A percentile compares a stretch with the other conserved stretches of the same genome.
phyloP scores from a whole-genome alignment of 805 yeast species.

The Isabelozyma pseudorhagii region DNA sequence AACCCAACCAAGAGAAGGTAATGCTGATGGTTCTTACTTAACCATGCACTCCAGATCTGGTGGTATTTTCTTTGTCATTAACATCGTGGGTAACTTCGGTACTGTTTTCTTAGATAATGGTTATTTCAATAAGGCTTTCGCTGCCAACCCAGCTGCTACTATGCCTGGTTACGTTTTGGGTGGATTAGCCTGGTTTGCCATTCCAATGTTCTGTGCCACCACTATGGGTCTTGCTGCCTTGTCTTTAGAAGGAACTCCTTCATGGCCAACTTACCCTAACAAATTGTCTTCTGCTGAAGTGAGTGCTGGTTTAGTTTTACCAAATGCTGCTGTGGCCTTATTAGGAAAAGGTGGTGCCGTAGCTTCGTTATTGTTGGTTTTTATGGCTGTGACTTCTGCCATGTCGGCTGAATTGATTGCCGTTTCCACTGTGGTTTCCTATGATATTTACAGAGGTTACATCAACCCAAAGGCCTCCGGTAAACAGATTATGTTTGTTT shows the following conservation, averaged over 20 bases:
- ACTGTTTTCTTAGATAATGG: conserved; percentile 86
- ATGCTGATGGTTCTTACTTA: conserved; percentile 80
- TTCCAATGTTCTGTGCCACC: conserved; percentile 79
- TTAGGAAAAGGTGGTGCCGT: conserved; percentile 89
- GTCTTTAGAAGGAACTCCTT: conserved; percentile 63
- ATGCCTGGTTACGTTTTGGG: conserved; percentile 86
- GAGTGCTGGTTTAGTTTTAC: conserved; percentile 75
- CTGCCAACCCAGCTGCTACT: conserved; percentile 75
- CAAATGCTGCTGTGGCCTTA: conserved; percentile 77
- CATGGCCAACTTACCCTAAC: conserved; percentile 79
- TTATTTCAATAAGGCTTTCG: conserved; percentile 86
- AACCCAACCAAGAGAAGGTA: conserved; percentile 68
- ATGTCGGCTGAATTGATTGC: conserved; percentile 89
- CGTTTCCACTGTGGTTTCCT: conserved; percentile 80
- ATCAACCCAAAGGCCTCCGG: conserved; percentile 78
- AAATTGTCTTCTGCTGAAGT: conserved; percentile 66
- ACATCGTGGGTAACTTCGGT: conserved; percentile 83
- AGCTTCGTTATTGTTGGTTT: conserved; percentile 72
- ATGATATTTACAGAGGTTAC: conserved; percentile 80
- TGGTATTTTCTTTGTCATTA: conserved; percentile 86
- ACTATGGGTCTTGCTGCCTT: conserved; percentile 86
- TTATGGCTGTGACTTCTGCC: conserved; percentile 93
- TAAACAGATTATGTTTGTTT: conserved; percentile 61
- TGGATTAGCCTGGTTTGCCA: conserved; percentile 88
- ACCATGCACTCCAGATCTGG: conserved; percentile 86